Conservation (phyloP, 129 eudicot species). For the Tanacetum coccineum region DNA sequence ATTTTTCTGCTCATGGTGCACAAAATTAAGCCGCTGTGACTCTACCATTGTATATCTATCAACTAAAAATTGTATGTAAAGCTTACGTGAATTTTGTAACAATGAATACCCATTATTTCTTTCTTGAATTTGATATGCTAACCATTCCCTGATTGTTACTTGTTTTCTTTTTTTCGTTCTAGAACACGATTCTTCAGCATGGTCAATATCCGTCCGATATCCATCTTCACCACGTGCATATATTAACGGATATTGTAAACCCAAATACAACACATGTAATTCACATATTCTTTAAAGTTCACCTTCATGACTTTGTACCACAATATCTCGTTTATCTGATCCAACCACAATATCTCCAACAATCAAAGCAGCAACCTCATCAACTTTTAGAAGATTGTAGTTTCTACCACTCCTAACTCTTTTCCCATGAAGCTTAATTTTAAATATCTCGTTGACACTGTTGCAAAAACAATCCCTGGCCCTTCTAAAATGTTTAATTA, state of each 20-base stretch:
- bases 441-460: neutral
- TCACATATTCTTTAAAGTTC: neutral
- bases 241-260: neutral
- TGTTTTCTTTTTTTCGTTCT: neutral
- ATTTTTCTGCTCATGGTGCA: neutral
- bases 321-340: neutral
- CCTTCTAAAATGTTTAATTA: neutral
- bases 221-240: neutral
- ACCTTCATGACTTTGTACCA: neutral
- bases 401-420: neutral
- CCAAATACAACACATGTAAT: neutral
- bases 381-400: neutral
- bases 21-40: neutral
- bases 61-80: neutral
- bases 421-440: neutral
- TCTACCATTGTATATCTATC: neutral
- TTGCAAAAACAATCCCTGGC: neutral
- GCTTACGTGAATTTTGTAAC: neutral
- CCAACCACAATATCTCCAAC: neutral
- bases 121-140: neutral
- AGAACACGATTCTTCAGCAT: neutral
- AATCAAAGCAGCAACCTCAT: neutral
- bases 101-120: neutral
- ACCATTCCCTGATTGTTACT: neutral
- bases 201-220: neutral